phyloP scores from a whole-genome alignment of 306 rosid genomes.

The apple (Malus domestica) region ASM211411v1 NC_041804.1:13551001-13551500 shows the following conservation, averaged over 20 bases:
- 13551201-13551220: neutral
- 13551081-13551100: constrained; percentile 67
- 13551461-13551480: constrained; percentile 68
- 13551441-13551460: constrained; percentile 87
- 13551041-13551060: constrained; percentile 60
- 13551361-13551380: constrained; percentile 97
- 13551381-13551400: constrained; percentile 93
- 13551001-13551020: constrained; percentile 82
- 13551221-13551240: neutral
- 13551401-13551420: constrained; percentile 84
- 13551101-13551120: constrained; percentile 54
- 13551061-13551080: constrained; percentile 69
- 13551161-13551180: neutral
- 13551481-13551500: constrained; percentile 44
- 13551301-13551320: constrained; percentile 66
- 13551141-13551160: neutral
- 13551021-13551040: constrained; percentile 74
- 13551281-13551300: constrained; percentile 33
- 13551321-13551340: constrained; percentile 84
- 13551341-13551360: constrained; percentile 76
- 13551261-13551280: neutral
- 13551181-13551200: neutral
- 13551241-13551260: neutral
- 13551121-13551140: constrained; percentile 21
- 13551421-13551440: constrained; percentile 69